Base-by-base conservation (phyloP, 306 rosid species). In the Dalbergia cultrata region DNA sequence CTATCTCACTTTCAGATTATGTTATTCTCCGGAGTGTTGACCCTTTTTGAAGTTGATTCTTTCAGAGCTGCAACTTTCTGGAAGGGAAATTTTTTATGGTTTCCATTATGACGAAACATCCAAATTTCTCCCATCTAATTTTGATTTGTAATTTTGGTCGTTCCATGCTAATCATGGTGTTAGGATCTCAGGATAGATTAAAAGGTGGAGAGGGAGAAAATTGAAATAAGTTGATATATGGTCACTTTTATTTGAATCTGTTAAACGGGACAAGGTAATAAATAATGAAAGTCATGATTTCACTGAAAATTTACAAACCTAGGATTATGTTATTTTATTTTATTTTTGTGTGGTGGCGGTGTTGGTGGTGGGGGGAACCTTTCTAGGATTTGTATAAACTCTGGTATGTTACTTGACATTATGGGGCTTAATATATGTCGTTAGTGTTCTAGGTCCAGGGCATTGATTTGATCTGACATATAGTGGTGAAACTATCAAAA, bases 171-270 rank as follows among this genome's bases (percentile, higher is more conserved):
- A 74, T 72, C 26, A 6, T n/a, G 22, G 70, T 67, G 21, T 59
- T 67, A 16, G 70, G 53, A 74, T 33, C 62, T 44, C 16, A 73
- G 54, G 69, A 69, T 69, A 70, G 65, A 45, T 79, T 19, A 31
- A 26, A 49, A 50, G 57, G 44, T 37, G 65, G 62, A 63, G 44
- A 7, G 9, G 18, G 37, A 12, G n/a, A 34, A 37, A 37, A 53
- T 9, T 41, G 50, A 39, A 65, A 35, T 50, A n/a, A 13, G 9
- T 9, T 16, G 21, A 34, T 13, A 12, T 49, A 49, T 17, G 6
- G 12, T 2, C 7, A 7, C 26, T 61, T 56, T 56, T 18, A n/a
- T 26, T 13, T 70, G 63, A 4, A 16, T 26, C 16, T 34, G 18
- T 11, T 58, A 16, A 58, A 16, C 7, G 44, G 56, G 41, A 21